Evolutionary conservation across 2,329 filamentous ascomycete genomes (phyloP), one percentile per base, ranked within the genome.

Genomic region (Scytalidium lignicola): DNA sequence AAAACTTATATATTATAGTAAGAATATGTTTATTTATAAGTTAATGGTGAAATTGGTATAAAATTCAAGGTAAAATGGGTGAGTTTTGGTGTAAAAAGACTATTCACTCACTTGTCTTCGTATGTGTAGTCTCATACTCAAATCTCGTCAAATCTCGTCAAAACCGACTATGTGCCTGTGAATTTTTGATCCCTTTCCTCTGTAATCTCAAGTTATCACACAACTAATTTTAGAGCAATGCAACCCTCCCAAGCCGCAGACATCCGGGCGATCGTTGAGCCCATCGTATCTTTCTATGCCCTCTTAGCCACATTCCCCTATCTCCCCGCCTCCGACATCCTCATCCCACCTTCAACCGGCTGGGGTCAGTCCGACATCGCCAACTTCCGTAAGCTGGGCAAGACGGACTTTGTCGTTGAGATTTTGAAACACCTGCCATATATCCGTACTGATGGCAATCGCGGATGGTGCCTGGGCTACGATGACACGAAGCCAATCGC

Each of bases 351-450:
- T 19, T 15, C 26, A 8, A 21, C 21, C 3, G 43, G 43, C 17
- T 37, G 43, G 43, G 19, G 18, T 21, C 15, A 37, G 43, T 7
- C 43, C 3, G 26, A 45, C 21, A 20, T 45, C 23, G 43, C n/a
- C 21, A 37, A 45, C 26, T 45, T 37, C 43, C 21, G 23, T 19
- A 45, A 45, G 43, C 43, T 45, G 26, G 43, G 43, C 23, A 45
- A 45, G 43, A 45, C 43, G 26, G 43, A 45, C 23, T 19, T 45
- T 7, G 43, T 37, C 10, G 43, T 45, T 19, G 43, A 45, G 23
- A 17, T 45, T 15, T n/a, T 45, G 26, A 45, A 6, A 19, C 43
- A 37, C 23, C 23, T 45, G 17, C 23, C 43, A n/a, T 45, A 45
- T 37, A 45, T 45, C 43, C 43, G 43, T 12, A 37, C 17, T 26